Conservation (phyloP, 805 yeast genomes). For the Kazachstania kunashirensis region DNA sequence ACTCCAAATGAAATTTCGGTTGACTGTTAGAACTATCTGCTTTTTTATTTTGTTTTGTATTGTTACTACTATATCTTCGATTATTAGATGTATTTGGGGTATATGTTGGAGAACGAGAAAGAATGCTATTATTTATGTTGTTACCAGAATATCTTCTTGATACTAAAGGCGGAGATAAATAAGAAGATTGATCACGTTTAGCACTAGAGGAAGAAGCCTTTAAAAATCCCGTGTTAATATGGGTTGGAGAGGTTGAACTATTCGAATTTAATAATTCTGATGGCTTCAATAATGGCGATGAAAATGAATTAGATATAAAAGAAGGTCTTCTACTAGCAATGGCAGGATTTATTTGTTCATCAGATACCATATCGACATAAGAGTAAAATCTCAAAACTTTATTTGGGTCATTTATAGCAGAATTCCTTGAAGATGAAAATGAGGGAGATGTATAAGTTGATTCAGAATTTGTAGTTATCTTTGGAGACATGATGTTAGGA, state of each 20-base stretch:
- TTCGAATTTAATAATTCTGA: not conserved
- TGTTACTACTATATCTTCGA: not conserved
- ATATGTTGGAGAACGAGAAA: constrained; percentile 17
- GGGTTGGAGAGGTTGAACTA: constrained; percentile 9
- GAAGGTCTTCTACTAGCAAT: constrained; percentile 50
- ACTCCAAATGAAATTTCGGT: constrained; percentile 20
- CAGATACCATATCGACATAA: constrained; percentile 69
- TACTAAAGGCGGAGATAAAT: constrained; percentile 5
- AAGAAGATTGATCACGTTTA: constrained; percentile 9
- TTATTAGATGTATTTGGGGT: not conserved
- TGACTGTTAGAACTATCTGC: not conserved
- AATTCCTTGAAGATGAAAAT: not conserved
- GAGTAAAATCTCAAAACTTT: constrained; percentile 46
- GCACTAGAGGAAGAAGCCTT: constrained; percentile 10
- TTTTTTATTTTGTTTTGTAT: not conserved
- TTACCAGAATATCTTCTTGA: constrained; percentile 7
- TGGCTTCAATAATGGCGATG: constrained; percentile 4
- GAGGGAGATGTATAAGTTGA: not conserved
- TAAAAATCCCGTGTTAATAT: no score
- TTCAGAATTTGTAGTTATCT: constrained; percentile 8
- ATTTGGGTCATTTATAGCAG: constrained; percentile 5
- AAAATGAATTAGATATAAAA: constrained; percentile 26
- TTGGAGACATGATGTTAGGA: constrained; percentile 4
- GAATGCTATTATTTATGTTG: constrained; percentile 4
- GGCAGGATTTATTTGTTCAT: constrained; percentile 40